Base-by-base conservation (phyloP, 2,329 filamentous ascomycete genomes). In the Rutstroemia sydowiana region DNA sequence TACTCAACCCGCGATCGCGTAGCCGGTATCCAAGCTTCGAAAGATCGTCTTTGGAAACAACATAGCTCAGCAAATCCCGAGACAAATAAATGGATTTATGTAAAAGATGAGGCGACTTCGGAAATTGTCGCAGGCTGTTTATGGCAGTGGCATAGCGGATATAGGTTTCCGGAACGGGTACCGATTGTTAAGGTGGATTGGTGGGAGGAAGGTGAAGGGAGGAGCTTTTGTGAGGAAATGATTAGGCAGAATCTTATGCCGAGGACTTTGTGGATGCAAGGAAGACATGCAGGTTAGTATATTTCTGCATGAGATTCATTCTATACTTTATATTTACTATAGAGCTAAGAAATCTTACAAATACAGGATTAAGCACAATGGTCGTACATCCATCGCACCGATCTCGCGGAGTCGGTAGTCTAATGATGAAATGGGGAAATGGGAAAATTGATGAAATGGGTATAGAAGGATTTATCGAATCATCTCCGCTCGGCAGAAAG, bases 351-450 rank as follows among this genome's bases (percentile, higher is more conserved):
- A 26, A 26, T 26, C 23, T 26, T 26, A 26, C 23, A 26, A n/a
- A n/a, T 26, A 8, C 23, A 26, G 23, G 23, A 26, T 26, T 47
- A 23, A 34, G 26, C 30, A 39, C 36, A 20, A 47, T 47, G 32
- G 32, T 47, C 10, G 45, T 47, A 18, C 32, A 47, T 21, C 32
- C 45, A 16, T 20, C 21, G n/a, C 45, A 47, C 14, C 20, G 32
- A 14, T 36, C 31, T 26, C 32, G 23, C 18, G 32, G 32, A 6
- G 45, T 47, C 13, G 45, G 45, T 16, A 14, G 45, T 9, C 32
- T 47, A 4, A 47, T 47, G 45, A 47, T 47, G 45, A 31, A 47
- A 39, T 47, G 45, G 32, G 32, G 13, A 1, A 36, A 47, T 26
- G 36, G 18, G 3, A 39, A 8, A 0, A 47, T 47, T 28, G 21